These are phyloP conservation scores for Sordariomycetes sp. DNA, from an alignment of 2,329 filamentous ascomycete species.

Conservation along the genomic window DNA sequence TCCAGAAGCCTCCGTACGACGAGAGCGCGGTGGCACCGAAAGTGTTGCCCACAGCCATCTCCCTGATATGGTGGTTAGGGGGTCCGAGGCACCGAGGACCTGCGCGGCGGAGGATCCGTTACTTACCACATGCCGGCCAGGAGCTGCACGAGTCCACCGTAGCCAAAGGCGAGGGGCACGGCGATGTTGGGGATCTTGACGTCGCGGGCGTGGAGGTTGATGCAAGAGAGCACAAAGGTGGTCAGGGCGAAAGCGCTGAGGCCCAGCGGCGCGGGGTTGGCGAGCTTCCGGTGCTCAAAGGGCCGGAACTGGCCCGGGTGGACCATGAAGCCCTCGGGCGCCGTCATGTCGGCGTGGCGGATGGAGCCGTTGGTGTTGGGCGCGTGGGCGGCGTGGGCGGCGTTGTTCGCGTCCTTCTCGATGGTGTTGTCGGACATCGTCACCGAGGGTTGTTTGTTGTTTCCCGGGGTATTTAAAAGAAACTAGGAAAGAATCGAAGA, in stretches of 20 bases:
- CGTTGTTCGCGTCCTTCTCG: neutral
- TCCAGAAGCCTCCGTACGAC: constrained; percentile 79
- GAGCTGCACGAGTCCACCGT: constrained; percentile 70
- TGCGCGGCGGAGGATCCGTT: neutral
- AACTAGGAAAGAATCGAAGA: neutral
- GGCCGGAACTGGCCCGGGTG: constrained; percentile 59
- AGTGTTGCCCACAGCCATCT: constrained; percentile 81
- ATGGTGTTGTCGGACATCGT: constrained; percentile 3
- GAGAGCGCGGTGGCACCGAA: constrained; percentile 75
- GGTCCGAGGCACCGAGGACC: too few species aligned
- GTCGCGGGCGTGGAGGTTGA: constrained; percentile 59
- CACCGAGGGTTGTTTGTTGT: neutral
- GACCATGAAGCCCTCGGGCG: constrained; percentile 20
- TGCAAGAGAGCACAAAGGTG: constrained; percentile 65
- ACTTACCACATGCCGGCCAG: constrained; percentile 79
- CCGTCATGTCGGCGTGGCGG: constrained; percentile 4
- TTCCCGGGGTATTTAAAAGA: neutral
- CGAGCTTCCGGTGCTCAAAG: constrained; percentile 59
- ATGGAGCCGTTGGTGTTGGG: neutral
- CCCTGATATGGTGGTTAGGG: constrained; percentile 35
- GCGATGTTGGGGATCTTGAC: constrained; percentile 55
- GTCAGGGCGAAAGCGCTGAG: constrained; percentile 72
- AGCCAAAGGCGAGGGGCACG: constrained; percentile 59
- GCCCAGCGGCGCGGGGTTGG: constrained; percentile 69
- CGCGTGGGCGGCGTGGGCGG: neutral